Conservation (phyloP, 2,329 filamentous ascomycete genomes). For the Clathrospora elynae region DNA sequence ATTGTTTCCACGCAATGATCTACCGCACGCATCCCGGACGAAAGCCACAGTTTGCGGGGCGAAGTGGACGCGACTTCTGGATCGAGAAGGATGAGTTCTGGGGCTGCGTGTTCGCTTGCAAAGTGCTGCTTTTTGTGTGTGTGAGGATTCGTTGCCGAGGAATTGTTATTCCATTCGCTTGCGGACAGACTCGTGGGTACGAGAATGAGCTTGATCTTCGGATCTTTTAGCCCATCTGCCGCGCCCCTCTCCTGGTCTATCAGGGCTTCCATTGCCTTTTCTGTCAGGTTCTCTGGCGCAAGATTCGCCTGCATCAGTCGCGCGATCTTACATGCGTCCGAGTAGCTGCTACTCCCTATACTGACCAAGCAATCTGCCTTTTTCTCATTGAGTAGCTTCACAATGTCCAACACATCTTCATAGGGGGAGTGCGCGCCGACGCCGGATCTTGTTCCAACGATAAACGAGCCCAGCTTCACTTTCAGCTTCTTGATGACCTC, state of each 20-base stretch:
- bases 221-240: slow-evolving; percentile 19
- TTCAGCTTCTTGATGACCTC: slow-evolving; percentile 22
- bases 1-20: slow-evolving; percentile 39
- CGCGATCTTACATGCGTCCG: slow-evolving; percentile 37
- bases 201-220: slow-evolving; percentile 25
- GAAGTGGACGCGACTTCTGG: slow-evolving; percentile 33
- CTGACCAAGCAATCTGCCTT: slow-evolving; percentile 30
- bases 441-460: slow-evolving; percentile 27
- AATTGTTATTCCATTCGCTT: slow-evolving; percentile 33
- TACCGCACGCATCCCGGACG: slow-evolving; percentile 35
- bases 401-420: slow-evolving; percentile 28
- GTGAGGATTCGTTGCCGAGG: slow-evolving; percentile 25
- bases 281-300: slow-evolving; percentile 14
- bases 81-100: slow-evolving; percentile 29
- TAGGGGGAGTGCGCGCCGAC: slow-evolving; percentile 34
- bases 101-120: slow-evolving; percentile 19
- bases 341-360: slow-evolving; percentile 33
- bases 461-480: slow-evolving; percentile 18
- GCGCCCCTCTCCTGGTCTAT: slow-evolving; percentile 27
- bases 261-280: slow-evolving; percentile 28
- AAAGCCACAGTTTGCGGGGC: slow-evolving; percentile 33
- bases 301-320: slow-evolving; percentile 28
- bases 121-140: slow-evolving; percentile 37
- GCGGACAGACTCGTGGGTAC: slow-evolving; percentile 33
- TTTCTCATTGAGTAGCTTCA: slow-evolving; percentile 19